Evolutionary conservation across 257 asterid species (phyloP).

Genomic region (Lantana camara): DNA sequence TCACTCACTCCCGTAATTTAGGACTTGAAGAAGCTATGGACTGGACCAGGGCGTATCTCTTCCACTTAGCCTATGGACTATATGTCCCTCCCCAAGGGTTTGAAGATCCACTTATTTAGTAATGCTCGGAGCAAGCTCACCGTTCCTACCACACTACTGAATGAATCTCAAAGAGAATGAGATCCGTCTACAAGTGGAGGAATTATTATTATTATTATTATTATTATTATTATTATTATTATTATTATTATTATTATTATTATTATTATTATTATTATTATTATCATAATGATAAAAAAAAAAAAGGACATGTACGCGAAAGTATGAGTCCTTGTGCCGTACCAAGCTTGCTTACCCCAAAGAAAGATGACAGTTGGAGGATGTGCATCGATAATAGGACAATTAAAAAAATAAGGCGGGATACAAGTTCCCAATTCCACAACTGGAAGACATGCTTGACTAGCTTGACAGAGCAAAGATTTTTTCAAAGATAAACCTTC

Average conservation of each 20-base stretch:
- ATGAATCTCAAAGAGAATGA: not conserved
- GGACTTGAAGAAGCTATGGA: no score
- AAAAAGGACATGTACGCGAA: not conserved
- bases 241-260: no score
- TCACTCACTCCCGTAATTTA: no score
- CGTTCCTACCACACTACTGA: not conserved
- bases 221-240: no score
- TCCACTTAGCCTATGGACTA: no score
- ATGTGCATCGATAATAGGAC: conserved; percentile 5
- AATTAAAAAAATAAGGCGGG: not conserved
- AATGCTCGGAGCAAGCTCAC: no score
- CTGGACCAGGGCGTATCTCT: no score
- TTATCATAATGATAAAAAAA: no score
- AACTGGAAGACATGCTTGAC: not conserved
- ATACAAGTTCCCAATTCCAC: not conserved
- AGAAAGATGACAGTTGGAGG: not conserved
- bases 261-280: no score
- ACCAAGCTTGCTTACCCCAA: not conserved
- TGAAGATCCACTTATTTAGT: no score
- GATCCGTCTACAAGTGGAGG: not conserved
- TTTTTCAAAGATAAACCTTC: not conserved
- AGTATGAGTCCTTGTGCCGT: not conserved
- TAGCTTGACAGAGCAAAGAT: not conserved
- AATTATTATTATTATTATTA: no score
- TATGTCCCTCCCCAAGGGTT: no score